Base-by-base conservation (phyloP, 2,329 filamentous ascomycete genomes). In the Pseudogymnoascus sp. region DNA sequence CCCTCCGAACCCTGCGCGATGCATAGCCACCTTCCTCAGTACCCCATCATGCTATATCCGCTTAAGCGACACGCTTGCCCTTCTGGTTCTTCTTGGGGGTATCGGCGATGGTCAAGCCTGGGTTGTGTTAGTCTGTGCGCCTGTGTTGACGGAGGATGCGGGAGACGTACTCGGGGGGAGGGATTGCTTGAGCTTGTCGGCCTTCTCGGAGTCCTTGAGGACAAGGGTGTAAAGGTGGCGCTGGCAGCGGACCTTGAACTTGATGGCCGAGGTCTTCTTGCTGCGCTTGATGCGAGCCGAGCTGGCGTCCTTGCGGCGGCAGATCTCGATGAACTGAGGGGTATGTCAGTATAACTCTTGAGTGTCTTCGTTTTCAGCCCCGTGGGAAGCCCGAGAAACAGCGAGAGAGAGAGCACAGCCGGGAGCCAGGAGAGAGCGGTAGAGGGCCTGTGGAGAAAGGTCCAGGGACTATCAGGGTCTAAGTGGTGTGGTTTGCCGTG, bases 211-310 rank as follows among this genome's bases (percentile, higher is more conserved):
- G 83, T 99, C 95, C 88, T 96, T 97, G 76, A 99, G 89, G 78
- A 96, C 90, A 74, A 99, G 89, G 73, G 95, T 97, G 90, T 99
- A 99, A 73, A 99, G 85, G 85, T 95, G 88, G 77, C 88, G 87
- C 79, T 91, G 85, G 89, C 95, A 98, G 81, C 95, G 91, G 86
- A 99, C 93, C 91, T 99, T 99, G 92, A 99, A 98, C 90, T 99
- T 99, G 89, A 95, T 93, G 85, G 93, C 89, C 79, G 89, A 86
- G 77, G 84, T 83, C 83, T 89, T 88, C 81, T 88, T 89, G 88
- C 89, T 96, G 87, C 96, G 95, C 92, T 98, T 93, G 85, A 93
- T 91, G 80, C 90, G 88, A 77, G 90, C 90, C 81, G 90, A 96
- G 79, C 90, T 96, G 79, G 95, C 95, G 88, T 99, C 96, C 86